phyloP scores from a whole-genome alignment of 2,329 filamentous ascomycete genomes.

The Xylaria arbuscula region DNA sequence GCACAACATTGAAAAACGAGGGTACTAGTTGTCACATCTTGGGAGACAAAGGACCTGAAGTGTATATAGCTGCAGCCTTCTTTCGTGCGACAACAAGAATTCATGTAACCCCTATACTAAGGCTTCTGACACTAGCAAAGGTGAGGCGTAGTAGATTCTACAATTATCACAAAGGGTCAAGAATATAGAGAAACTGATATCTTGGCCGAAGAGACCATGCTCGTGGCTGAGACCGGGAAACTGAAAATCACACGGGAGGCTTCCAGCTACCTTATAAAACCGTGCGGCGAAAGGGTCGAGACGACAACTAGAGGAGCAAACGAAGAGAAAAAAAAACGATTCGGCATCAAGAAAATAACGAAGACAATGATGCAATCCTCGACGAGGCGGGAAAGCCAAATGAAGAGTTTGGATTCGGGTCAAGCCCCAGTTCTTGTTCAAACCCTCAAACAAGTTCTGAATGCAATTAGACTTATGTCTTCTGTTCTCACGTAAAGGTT shows the following conservation, averaged over 20 bases:
- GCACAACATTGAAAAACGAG: background rate
- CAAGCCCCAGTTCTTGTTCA: background rate
- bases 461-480: slow-evolving; percentile 7
- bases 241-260: background rate
- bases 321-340: background rate
- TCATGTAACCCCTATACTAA: too few species aligned
- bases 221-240: background rate
- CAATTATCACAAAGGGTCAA: background rate
- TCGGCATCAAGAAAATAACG: background rate
- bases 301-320: background rate
- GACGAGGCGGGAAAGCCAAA: background rate
- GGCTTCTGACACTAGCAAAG: too few species aligned
- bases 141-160: background rate
- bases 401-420: background rate
- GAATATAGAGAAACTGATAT: background rate
- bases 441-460: background rate
- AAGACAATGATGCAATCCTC: background rate
- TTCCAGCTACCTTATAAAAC: background rate
- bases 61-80: too few species aligned
- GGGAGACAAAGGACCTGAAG: too few species aligned
- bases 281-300: too few species aligned
- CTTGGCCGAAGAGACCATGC: background rate
- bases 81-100: too few species aligned
- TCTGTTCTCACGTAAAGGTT: background rate
- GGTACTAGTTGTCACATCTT: too few species aligned